Conservation (phyloP, 2,329 filamentous ascomycete genomes). For the Aspergillus sp. region DNA sequence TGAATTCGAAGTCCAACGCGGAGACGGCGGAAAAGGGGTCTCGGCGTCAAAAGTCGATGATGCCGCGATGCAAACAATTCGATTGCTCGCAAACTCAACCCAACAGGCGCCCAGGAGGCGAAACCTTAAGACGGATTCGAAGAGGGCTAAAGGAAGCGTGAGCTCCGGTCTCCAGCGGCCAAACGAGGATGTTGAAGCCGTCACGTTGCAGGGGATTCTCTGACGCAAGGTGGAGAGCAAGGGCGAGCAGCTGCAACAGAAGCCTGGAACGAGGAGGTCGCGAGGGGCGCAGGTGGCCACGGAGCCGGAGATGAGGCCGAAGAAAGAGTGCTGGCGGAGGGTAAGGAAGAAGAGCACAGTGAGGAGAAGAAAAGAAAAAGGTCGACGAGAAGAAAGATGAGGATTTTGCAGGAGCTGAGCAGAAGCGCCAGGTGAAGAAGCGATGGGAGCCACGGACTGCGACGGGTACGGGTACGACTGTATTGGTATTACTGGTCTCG, state of each 20-base stretch:
- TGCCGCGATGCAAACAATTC: conserved; percentile 18
- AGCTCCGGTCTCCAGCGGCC: conserved; percentile 32
- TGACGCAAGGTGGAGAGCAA: conserved; percentile 37
- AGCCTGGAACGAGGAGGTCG: conserved; percentile 27
- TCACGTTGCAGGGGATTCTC: conserved; percentile 36
- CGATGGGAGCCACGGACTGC: conserved; percentile 23
- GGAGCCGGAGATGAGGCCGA: conserved; percentile 27
- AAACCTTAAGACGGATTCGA: conserved; percentile 21
- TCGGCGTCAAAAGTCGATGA: conserved; percentile 24
- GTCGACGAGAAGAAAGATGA: conserved; percentile 22
- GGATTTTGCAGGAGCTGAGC: conserved; percentile 22
- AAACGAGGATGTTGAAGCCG: conserved; percentile 27
- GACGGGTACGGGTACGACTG: conserved; percentile 25
- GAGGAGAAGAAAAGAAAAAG: conserved; percentile 17
- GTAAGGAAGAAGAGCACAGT: conserved; percentile 19
- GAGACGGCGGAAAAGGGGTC: conserved; percentile 26
- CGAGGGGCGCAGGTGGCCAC: conserved; percentile 28
- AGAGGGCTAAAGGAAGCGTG: conserved; percentile 16
- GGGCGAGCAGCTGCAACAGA: conserved; percentile 20
- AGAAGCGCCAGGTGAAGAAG: conserved; percentile 19
- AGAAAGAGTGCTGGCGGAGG: conserved; percentile 7
- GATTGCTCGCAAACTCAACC: conserved; percentile 21
- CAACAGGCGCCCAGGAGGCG: conserved; percentile 16
- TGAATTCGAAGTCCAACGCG: conserved; percentile 10
- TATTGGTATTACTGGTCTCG: conserved; percentile 36